Evolutionary conservation across 1,284 basidiomycete genomes (phyloP), one percentile per base, ranked within the genome.

Genomic region (Pulchroboletus neoregius): DNA sequence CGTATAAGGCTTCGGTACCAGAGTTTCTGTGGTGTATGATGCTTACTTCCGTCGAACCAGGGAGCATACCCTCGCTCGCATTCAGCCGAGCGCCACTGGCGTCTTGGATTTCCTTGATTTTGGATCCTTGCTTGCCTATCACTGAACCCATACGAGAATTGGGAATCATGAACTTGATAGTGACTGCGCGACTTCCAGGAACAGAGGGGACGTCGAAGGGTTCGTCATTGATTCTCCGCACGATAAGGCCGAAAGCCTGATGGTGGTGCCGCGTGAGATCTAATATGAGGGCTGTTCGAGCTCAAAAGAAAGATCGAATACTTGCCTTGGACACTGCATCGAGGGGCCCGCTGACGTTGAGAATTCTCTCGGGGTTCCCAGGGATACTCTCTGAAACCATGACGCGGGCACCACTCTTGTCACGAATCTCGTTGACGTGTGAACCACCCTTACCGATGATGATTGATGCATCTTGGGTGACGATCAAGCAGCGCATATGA

Each of bases 21-120:
- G n/a, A 45, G 39, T 40, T 45, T 48, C 44, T 45, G 32, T 39
- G 43, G 34, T 40, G 24, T 38, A 48, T 52, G 65, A 57, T 46
- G 42, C 61, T 51, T 61, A 92, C 91, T 84, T 99, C 96, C 11
- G 96, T 99, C n/a, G 93, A 96, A 11, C 93, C 94, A 3, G 96
- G 95, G 23, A 99, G 79, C 94, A 99, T 96, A 35, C 93, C 89
- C 68, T 99, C 96, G 58, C 90, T 94, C 6, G 96, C 96, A 62
- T 97, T 98, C 52, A 99, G 73, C 51, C 94, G 76, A 7, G 96
- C 96, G 30, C 96, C 96, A 54, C 91, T 94, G 11, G 95, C 95
- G 63, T 99, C 96, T 68, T 99, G 96, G 60, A 99, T 99, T 72
- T 99, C 96, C 73, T 98, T 99, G 70, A 99, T 99, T 71, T 99